Evolutionary conservation across 2,329 filamentous ascomycete species (phyloP).

Genomic region (Penicillium thymicola): DNA sequence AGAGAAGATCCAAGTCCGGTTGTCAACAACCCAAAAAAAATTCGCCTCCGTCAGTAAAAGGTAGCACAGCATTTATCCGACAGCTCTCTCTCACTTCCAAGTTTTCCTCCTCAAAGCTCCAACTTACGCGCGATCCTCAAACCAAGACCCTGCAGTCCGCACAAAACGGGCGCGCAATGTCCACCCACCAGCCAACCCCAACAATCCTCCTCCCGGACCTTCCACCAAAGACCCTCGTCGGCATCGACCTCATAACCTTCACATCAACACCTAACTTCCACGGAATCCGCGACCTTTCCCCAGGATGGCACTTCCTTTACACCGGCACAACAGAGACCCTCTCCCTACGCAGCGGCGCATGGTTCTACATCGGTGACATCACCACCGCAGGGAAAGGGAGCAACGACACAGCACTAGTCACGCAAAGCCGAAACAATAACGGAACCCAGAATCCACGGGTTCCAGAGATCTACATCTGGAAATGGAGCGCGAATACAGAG

Average conservation of each 20-base stretch:
- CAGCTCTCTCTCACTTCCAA: not conserved
- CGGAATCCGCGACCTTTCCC: conserved; percentile 58
- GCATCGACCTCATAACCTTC: conserved; percentile 57
- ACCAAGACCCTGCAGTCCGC: not conserved
- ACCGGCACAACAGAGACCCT: conserved; percentile 56
- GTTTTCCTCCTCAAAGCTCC: not conserved
- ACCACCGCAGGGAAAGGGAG: conserved; percentile 17
- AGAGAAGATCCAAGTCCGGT: not conserved
- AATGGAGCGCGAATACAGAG: conserved; percentile 49
- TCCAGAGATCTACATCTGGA: conserved; percentile 52
- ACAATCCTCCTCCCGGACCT: conserved; percentile 45
- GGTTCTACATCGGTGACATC: conserved; percentile 53
- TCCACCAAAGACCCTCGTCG: conserved; percentile 50
- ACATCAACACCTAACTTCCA: conserved; percentile 60
- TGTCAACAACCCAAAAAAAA: not conserved
- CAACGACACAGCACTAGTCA: conserved; percentile 16
- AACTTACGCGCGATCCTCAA: not conserved
- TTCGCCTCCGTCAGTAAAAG: conserved; percentile 8
- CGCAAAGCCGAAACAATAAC: conserved; percentile 14
- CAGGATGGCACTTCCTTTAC: conserved; percentile 61
- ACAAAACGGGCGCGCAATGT: conserved; percentile 7
- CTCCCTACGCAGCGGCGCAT: conserved; percentile 60
- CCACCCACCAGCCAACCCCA: conserved; percentile 33
- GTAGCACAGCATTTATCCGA: not conserved
- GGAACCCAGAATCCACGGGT: conserved; percentile 5